phyloP scores from a whole-genome alignment of 257 asterid genomes.

The Solanum corneliomulleri region DNA sequence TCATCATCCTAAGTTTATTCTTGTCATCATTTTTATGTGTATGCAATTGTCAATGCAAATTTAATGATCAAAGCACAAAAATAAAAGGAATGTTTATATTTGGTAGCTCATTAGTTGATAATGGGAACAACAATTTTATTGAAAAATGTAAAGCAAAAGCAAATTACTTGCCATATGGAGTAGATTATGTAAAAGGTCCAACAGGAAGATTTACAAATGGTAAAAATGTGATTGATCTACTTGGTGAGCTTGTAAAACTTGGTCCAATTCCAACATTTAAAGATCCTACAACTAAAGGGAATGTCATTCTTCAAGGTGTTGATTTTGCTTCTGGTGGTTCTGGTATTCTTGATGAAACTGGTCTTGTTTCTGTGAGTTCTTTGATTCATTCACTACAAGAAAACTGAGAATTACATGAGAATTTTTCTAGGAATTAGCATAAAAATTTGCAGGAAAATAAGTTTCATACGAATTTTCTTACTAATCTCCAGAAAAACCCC shows the following conservation, averaged over 20 bases:
- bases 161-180: conserved; percentile 55
- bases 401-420: too few relatives aligned
- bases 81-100: conserved; percentile 63
- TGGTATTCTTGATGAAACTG: conserved; percentile 69
- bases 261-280: conserved; percentile 42
- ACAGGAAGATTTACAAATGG: conserved; percentile 73
- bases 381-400: neutral
- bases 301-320: conserved; percentile 43
- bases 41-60: neutral
- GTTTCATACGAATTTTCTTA: too few relatives aligned
- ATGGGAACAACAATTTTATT: conserved; percentile 69
- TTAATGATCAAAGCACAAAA: neutral
- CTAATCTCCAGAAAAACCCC: too few relatives aligned
- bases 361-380: conserved; percentile 37
- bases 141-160: conserved; percentile 41
- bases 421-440: too few relatives aligned
- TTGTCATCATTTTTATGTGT: neutral
- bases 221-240: conserved; percentile 40
- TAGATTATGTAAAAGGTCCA: conserved; percentile 37
- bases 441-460: too few relatives aligned
- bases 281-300: conserved; percentile 58
- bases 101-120: conserved; percentile 77
- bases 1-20: neutral
- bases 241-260: conserved; percentile 33
- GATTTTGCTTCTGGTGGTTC: conserved; percentile 77